Evolutionary conservation across 345 rosid genomes (phyloP), one percentile per base, ranked within the genome.

Genomic region (Populus simonii): DNA sequence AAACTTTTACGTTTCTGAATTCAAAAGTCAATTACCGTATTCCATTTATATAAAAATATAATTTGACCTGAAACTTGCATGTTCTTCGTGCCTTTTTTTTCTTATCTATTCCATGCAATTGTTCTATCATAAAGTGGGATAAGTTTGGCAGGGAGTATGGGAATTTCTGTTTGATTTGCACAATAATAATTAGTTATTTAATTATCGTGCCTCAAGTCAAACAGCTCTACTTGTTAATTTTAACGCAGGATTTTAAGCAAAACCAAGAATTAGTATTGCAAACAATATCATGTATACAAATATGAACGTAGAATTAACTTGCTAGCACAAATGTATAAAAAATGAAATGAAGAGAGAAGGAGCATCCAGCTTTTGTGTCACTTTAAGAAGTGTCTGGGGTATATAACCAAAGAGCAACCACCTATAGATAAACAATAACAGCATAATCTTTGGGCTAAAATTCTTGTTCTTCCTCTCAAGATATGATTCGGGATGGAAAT

Each of bases 401-500:
- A 59, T 59, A 43, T 25, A 74, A 29, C 57, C 27, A 63, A 74
- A 29, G 77, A 12, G 77, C 51, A 74, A 18, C 41, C 77, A 74
- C 20, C 57, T 63, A 6, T 35, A 66, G 9, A 76, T 53, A 76
- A 49, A 22, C n/a, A 45, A 68, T 20, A 9, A 12, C 27, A 25
- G 31, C 68, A 45, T 71, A 69, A 81, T 81, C 78, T 72, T 74
- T 73, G 17, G 25, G 75, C 25, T 80, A 45, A 53, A 66, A 71
- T 74, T 63, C 70, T 69, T 63, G 36, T 75, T 72, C 27, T 29
- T 71, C 18, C 27, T 38, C 23, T 20, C 12, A 72, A 72, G 86
- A 84, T 80, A 75, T 84, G 78, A 84, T 84, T 84, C 89, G 12
- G 49, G 41, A 39, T 51, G 25, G 45, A 70, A 76, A 38, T 38